Base-by-base conservation (phyloP, 2,329 filamentous ascomycete species). In the Piedraia hortae region DNA sequence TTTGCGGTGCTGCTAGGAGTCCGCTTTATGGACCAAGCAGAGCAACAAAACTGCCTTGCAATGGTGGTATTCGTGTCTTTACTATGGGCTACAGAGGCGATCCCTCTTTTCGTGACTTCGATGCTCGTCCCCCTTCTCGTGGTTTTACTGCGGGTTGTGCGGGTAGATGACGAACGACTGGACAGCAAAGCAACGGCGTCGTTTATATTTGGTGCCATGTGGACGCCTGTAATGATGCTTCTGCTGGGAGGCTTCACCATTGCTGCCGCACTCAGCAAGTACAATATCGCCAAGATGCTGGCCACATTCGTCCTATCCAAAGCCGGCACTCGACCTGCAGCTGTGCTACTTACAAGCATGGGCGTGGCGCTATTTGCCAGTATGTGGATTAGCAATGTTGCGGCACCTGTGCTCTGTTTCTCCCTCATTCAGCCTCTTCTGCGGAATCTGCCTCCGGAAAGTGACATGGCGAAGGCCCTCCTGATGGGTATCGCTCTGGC, bases 311-410 rank as follows among this genome's bases (percentile, higher is more conserved):
- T 97, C 13, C 58, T 97, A 15, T 90, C 78, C 53, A 93, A 90
- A 51, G 85, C 85, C 5, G 85, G 85, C 4, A 91, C 85, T 3
- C 71, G 68, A 36, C 85, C 85, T 6, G 59, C 68, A 24, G 82
- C 74, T 2, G 85, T 97, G 3, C 56, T 97, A 4, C 48, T 97
- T n/a, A 85, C 82, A 24, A 91, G 82, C 49, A 97, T 97, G 85
- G 80, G 91, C 36, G 85, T 97, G 18, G 80, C 82, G 24, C 88
- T 85, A 39, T 88, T 97, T 43, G 71, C 88, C 5, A 91, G 78
- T 36, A 97, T 97, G 85, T 77, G 89, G 56, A 93, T 97, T 39
- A 90, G 78, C 48, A 97, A 97, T 34, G 88, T 97, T 13, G 85
- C 85, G 1, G 82, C 88, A 2, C 85, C 85, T 0, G 85, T 97